Evolutionary conservation across 176 grass and related monocot genomes (phyloP).

Genomic region (Oropetium thomaeum): DNA sequence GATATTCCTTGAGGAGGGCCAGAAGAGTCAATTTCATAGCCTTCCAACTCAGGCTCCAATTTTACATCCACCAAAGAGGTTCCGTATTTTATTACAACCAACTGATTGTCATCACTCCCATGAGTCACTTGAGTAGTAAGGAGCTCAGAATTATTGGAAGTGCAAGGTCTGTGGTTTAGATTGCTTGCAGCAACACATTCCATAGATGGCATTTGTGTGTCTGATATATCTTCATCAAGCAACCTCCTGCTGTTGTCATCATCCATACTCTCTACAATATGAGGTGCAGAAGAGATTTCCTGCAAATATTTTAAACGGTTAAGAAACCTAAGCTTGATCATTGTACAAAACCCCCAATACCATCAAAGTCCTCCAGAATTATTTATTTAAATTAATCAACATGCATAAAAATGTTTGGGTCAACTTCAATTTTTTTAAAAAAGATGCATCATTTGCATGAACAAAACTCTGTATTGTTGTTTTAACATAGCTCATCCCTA

Average conservation of each 20-base stretch:
- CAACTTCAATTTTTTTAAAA: not conserved
- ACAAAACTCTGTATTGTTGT: not conserved
- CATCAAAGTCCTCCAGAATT: not conserved
- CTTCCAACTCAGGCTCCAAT: conserved; percentile 33
- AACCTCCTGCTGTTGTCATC: not conserved
- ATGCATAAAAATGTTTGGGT: not conserved
- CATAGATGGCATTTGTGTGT: not conserved
- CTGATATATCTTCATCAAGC: conserved; percentile 16
- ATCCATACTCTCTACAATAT: conserved; percentile 39
- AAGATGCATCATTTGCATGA: not conserved
- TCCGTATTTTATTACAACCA: not conserved
- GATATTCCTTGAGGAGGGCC: conserved; percentile 20
- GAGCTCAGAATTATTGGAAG: not conserved
- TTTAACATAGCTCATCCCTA: not conserved
- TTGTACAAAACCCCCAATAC: conserved; percentile 8
- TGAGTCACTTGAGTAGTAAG: not conserved
- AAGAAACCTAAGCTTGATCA: not conserved
- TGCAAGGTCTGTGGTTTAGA: conserved; percentile 27
- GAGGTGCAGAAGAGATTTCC: conserved; percentile 44
- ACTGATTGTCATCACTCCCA: conserved; percentile 14
- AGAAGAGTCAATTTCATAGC: conserved; percentile 14
- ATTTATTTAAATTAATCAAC: not conserved
- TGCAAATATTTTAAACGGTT: conserved; percentile 4
- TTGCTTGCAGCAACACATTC: conserved; percentile 3
- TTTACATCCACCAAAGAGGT: conserved; percentile 40